Conservation (phyloP, 2,329 filamentous ascomycete genomes). For the Hirsutella rhossiliensis region DNA sequence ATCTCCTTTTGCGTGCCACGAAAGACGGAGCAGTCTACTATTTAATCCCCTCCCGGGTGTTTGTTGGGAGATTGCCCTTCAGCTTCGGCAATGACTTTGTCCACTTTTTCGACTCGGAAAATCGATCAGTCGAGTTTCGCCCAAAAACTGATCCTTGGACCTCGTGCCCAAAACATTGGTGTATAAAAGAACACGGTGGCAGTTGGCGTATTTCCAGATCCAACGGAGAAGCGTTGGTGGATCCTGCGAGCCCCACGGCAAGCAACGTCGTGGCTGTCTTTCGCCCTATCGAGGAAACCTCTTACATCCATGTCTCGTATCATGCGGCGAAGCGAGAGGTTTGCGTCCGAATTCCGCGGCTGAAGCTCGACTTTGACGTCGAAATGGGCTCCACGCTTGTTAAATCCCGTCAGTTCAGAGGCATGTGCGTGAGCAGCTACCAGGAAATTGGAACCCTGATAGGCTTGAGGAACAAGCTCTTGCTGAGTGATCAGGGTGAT, state of each 20-base stretch:
- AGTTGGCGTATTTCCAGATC: slow-evolving; percentile 10
- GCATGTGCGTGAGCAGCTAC: slow-evolving; percentile 32
- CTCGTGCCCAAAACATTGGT: slow-evolving; percentile 11
- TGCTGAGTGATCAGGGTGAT: slow-evolving; percentile 19
- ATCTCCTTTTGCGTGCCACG: slow-evolving; percentile 18
- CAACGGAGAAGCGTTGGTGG: background rate
- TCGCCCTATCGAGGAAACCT: background rate
- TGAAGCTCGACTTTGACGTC: slow-evolving; percentile 35
- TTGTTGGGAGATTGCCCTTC: slow-evolving; percentile 18
- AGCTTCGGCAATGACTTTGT: slow-evolving; percentile 25
- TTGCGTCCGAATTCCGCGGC: slow-evolving; percentile 30
- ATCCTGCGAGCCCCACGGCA: background rate
- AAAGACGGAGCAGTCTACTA: slow-evolving; percentile 7
- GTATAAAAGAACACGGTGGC: slow-evolving; percentile 3
- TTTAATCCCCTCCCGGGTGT: slow-evolving; percentile 19
- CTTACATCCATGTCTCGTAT: slow-evolving; percentile 1
- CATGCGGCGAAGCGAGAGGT: slow-evolving; percentile 7
- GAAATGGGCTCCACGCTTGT: slow-evolving; percentile 13
- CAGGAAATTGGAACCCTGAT: slow-evolving; percentile 35
- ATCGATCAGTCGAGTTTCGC: slow-evolving; percentile 19
- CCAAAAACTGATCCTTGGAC: slow-evolving; percentile 14
- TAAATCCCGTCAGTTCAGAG: slow-evolving; percentile 35
- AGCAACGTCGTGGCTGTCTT: background rate
- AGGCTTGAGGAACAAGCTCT: slow-evolving; percentile 36
- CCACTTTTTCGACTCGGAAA: slow-evolving; percentile 31